Percentiles rank a stretch among this genome's conserved stretches.
Conservation (phyloP, 1,284 basidiomycete species). For the Puccinia coronata region DNA sequence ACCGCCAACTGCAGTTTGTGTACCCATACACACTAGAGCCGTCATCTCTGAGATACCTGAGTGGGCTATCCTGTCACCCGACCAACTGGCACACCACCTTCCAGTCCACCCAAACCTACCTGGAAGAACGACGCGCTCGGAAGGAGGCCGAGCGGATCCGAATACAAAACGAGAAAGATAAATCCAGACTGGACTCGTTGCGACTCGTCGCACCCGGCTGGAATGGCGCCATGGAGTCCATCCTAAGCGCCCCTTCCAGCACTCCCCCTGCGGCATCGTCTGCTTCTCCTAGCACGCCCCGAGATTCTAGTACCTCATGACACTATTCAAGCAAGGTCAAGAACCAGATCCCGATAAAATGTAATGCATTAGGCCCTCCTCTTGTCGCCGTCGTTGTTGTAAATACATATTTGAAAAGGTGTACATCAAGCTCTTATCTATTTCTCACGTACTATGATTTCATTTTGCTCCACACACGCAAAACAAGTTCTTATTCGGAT, state of each 20-base stretch:
- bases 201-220: slow-evolving; percentile 39
- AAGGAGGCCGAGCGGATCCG: slow-evolving; percentile 24
- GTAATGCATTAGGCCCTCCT: not conserved
- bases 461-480: too few relatives aligned
- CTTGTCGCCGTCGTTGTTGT: not conserved
- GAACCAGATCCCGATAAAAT: not conserved
- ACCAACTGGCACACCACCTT: slow-evolving; percentile 14
- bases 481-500: too few relatives aligned
- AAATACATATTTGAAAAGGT: not conserved
- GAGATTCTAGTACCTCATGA: not conserved
- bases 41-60: slow-evolving; percentile 43
- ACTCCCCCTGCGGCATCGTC: not conserved
- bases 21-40: slow-evolving; percentile 45
- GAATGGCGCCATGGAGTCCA: slow-evolving; percentile 48
- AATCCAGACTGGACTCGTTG: slow-evolving; percentile 15
- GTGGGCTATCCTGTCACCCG: slow-evolving; percentile 3
- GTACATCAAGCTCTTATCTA: not conserved
- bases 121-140: slow-evolving; percentile 19
- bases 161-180: slow-evolving; percentile 21
- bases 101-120: slow-evolving; percentile 21
- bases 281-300: not conserved
- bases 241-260: slow-evolving; percentile 18
- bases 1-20: slow-evolving; percentile 19
- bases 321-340: not conserved
- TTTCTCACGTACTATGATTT: not conserved